Base-by-base conservation (phyloP, 2,329 filamentous ascomycete genomes). In the Myriosclerotinia curreyana region DNA sequence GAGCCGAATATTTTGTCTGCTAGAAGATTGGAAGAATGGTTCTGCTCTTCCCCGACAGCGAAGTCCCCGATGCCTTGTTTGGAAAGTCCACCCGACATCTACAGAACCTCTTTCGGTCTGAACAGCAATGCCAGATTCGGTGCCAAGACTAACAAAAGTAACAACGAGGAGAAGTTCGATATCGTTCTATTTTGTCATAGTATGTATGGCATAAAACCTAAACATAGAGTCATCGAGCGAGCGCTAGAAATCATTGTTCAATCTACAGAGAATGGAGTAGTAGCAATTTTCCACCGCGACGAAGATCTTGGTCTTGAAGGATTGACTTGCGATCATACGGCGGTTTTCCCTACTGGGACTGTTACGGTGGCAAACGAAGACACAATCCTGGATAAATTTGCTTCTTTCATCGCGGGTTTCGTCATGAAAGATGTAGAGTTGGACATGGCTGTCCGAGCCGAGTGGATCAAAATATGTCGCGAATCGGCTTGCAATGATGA, bases 111-210 rank as follows among this genome's bases (percentile, higher is more conserved):
- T 12, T 84, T 85, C 68, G 66, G 15, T 65, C 63, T 73, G n/a
- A 64, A 77, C 9, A 68, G 66, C 50, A 68, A 72, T 31, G 68
- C n/a, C 54, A 62, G n/a, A 15, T 67, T 52, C 48, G 67, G 59
- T 64, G 69, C 62, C 28, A 66, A 64, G 63, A 71, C 54, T 60
- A 64, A 63, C 59, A 71, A 62, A 14, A 69, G 49, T 40, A 66
- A 72, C 62, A 40, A 58, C 0, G 68, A 74, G 40, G 71, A 77
- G 28, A 79, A 75, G 65, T 87, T 80, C 69, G 79, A 88, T 67
- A 15, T 86, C 49, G 72, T 88, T 22, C 70, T 88, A 5, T 85
- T 88, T 73, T 87, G 84, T 68, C 84, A 87, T 71, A 86, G 85
- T 75, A 80, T 87, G 80, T 86, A 87, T 67, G 83, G 82, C 65